These are phyloP conservation scores for Amanita muscaria DNA, from an alignment of 768 basidiomycete genomes.

Conservation along the genomic window DNA sequence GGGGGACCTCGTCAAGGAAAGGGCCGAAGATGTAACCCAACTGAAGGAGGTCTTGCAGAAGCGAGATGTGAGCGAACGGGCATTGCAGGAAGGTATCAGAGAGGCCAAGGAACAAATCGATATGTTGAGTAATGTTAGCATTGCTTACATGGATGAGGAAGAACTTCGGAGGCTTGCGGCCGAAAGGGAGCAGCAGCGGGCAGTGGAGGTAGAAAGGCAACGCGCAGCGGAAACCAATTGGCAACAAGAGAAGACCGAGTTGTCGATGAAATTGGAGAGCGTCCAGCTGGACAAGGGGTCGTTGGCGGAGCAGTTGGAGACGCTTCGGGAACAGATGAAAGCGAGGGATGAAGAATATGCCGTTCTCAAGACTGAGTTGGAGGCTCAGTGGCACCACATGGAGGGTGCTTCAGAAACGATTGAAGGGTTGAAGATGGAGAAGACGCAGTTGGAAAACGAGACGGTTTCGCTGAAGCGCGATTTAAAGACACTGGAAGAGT, in stretches of 20 bases:
- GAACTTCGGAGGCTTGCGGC: constrained; percentile 31
- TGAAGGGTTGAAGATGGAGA: constrained; percentile 28
- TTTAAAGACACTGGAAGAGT: constrained; percentile 33
- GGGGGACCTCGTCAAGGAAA: constrained; percentile 37
- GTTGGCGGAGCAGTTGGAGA: constrained; percentile 36
- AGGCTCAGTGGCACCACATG: constrained; percentile 64
- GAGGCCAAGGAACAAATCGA: constrained; percentile 56
- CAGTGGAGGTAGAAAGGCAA: constrained; percentile 34
- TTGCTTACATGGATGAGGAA: constrained; percentile 33
- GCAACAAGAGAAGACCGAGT: constrained; percentile 43
- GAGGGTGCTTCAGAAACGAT: constrained; percentile 46
- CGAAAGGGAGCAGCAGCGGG: constrained; percentile 32
- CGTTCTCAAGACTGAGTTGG: constrained; percentile 52
- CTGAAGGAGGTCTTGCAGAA: constrained; percentile 36
- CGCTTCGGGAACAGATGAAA: constrained; percentile 29
- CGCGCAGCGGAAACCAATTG: constrained; percentile 33
- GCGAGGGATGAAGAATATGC: constrained; percentile 35
- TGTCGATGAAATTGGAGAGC: constrained; percentile 32
- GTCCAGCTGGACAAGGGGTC: constrained; percentile 35
- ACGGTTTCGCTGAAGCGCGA: constrained; percentile 30
- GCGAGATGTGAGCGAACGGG: constrained; percentile 45
- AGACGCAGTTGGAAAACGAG: constrained; percentile 28
- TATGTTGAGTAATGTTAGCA: constrained; percentile 40
- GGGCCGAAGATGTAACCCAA: constrained; percentile 33
- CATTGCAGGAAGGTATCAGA: constrained; percentile 42